Base-by-base conservation (phyloP, 2,329 filamentous ascomycete species). In the Tricladium varicosporioides region DNA sequence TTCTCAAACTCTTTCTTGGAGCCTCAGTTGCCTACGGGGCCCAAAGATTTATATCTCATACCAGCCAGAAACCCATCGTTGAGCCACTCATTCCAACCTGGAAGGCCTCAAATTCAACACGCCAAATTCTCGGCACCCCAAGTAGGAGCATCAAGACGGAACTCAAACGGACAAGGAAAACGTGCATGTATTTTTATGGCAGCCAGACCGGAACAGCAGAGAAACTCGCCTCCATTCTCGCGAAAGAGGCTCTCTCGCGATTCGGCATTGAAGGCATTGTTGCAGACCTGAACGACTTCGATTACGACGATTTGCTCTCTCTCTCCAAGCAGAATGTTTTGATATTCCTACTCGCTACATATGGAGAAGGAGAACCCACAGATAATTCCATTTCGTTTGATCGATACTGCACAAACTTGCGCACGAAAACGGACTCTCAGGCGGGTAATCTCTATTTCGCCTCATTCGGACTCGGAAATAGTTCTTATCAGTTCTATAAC, bases 241-340 rank as follows among this genome's bases (percentile, higher is more conserved):
- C 71, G 4, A 69, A 71, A 40, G 76, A 78, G 53, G 70, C 71
- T 46, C 64, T 68, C n/a, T 66, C 69, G 22, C 69, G 71, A 16
- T 76, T 76, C 47, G 73, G 74, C 8, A 65, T 76, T 14, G 67
- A 72, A 31, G 64, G 70, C 10, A 59, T 78, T 31, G 70, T 70
- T 0, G 76, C 74, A 5, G 76, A 80, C 55, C 66, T 78, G 1
- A 75, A 72, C 3, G 78, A 80, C 54, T 80, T 75, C 52, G 76
- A 80, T 50, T 63, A 56, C 11, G 45, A 53, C 13, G 36, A 40
- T 15, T 46, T 60, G n/a, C 22, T 57, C 13, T 18, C 40, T 33
- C 27, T 72, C 1, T 65, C 68, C 1, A 33, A 53, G 2, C 54
- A 57, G 14, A 71, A 70, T 47, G 57, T 72, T 10, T 68, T 64